Evolutionary conservation across 2,329 filamentous ascomycete species (phyloP), one percentile per base, ranked within the genome.

Genomic region (Calcarisporium arbuscula): DNA sequence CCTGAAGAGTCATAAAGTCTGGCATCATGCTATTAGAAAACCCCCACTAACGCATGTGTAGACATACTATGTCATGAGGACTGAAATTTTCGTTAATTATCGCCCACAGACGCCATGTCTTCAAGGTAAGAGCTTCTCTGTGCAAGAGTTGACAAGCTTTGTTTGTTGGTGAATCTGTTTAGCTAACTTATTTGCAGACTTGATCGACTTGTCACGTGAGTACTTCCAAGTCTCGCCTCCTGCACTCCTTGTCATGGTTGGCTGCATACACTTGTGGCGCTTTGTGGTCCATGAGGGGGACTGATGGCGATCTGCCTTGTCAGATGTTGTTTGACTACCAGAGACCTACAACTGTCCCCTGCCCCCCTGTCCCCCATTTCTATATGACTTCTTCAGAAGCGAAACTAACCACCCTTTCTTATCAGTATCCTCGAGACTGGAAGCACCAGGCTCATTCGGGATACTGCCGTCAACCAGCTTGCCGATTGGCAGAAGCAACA

Each of bases 401-500:
- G n/a, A n/a, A n/a, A 19, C 26, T 28, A 19, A 32, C 19, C 22
- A n/a, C 4, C 10, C 22, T 3, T 18, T n/a, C n/a, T n/a, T n/a
- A n/a, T n/a, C n/a, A 95, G 89, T 46, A 79, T 98, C 57, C 80
- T 98, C 51, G 92, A 98, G 72, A 96, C 92, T 38, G 92, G 92
- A 50, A 96, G 90, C 65, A 98, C 92, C 41, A 82, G 84, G 56
- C 72, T 98, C 47, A 96, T 98, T 56, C 82, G 94, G 48, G 94
- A 95, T 56, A 98, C 92, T 43, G 94, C 92, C 43, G 92, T 94
- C 42, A 88, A 94, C 55, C 92, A 98, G 64, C 74, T 98, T 44
- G 92, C 89, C 42, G 92, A 98, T 63, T 92, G 95, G 61, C 94
- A 98, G 63, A 96, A 95, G 58, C 85, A 92, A 59, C 92, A 96